Percentiles rank a stretch among this genome's conserved stretches.
Evolutionary conservation across 495 filamentous ascomycete species (phyloP).

Genomic region (Podospora pseudopauciseta): DNA sequence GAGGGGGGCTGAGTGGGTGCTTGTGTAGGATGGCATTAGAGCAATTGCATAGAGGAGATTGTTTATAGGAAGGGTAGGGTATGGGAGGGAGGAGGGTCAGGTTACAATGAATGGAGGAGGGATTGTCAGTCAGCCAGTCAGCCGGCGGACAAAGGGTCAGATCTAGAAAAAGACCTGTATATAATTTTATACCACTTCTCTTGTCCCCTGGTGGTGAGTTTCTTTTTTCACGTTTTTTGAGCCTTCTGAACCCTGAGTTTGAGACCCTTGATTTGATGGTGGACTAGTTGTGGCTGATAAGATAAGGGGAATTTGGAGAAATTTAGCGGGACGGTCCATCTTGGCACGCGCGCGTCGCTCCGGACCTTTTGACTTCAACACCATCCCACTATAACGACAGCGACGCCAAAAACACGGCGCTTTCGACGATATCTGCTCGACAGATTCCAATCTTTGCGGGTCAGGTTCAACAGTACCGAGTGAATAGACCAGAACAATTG

Average conservation of each 20-base stretch:
- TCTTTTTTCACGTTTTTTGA: constrained; percentile 1
- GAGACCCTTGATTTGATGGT: background rate
- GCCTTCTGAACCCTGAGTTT: background rate
- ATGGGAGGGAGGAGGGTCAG: background rate
- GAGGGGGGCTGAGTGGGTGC: constrained; percentile 91
- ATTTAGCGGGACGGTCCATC: constrained; percentile 14
- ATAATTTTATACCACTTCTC: constrained; percentile 6
- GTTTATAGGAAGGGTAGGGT: background rate
- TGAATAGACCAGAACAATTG: constrained; percentile 26
- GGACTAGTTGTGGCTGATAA: constrained; percentile 5
- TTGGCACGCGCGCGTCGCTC: background rate
- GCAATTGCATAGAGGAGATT: background rate
- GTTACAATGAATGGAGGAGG: background rate
- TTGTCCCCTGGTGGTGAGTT: constrained; percentile 1
- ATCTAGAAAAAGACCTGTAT: background rate
- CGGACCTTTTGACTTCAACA: background rate
- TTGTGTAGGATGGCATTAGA: constrained; percentile 32
- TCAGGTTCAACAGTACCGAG: background rate
- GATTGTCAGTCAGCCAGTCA: background rate
- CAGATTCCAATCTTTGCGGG: constrained; percentile 6
- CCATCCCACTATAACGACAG: background rate
- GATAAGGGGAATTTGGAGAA: constrained; percentile 17
- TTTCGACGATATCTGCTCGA: background rate
- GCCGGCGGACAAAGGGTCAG: background rate
- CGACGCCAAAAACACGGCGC: background rate